Conservation (phyloP, 768 basidiomycete genomes). For the Phaffia tasmanica region DNA sequence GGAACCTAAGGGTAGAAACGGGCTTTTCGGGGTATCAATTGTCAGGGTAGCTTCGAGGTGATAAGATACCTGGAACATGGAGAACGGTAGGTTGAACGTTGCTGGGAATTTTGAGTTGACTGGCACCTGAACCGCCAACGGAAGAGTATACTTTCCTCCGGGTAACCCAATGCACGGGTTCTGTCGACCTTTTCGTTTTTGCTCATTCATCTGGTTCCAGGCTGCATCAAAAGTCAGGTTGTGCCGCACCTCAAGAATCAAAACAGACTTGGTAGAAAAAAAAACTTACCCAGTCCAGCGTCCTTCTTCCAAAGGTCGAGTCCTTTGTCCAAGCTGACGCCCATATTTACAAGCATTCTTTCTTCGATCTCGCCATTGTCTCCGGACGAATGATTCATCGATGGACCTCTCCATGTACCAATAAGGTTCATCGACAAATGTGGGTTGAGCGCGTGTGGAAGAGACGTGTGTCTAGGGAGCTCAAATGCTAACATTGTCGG, state of each 20-base stretch:
- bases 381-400: constrained; percentile 1
- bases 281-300: constrained; percentile 4
- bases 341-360: constrained; percentile 20
- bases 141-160: constrained; percentile 26
- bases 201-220: constrained; percentile 18
- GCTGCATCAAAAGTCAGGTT: background rate
- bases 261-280: background rate
- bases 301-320: constrained; percentile 25
- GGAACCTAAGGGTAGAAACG: too few relatives aligned
- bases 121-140: constrained; percentile 25
- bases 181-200: constrained; percentile 17
- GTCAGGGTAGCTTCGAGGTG: constrained; percentile 24
- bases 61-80: constrained; percentile 19
- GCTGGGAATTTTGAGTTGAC: constrained; percentile 24
- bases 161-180: constrained; percentile 20
- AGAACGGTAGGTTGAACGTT: constrained; percentile 5
- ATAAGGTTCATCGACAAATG: constrained; percentile 22
- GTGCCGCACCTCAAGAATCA: background rate
- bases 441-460: constrained; percentile 13
- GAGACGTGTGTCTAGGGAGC: constrained; percentile 23
- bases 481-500: constrained; percentile 23
- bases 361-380: constrained; percentile 1
- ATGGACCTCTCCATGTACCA: constrained; percentile 15
- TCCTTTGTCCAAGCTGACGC: constrained; percentile 22
- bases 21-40: constrained; percentile 15